Conservation (phyloP, 148 eudicot genomes). For the Amaranthus cruentus region DNA sequence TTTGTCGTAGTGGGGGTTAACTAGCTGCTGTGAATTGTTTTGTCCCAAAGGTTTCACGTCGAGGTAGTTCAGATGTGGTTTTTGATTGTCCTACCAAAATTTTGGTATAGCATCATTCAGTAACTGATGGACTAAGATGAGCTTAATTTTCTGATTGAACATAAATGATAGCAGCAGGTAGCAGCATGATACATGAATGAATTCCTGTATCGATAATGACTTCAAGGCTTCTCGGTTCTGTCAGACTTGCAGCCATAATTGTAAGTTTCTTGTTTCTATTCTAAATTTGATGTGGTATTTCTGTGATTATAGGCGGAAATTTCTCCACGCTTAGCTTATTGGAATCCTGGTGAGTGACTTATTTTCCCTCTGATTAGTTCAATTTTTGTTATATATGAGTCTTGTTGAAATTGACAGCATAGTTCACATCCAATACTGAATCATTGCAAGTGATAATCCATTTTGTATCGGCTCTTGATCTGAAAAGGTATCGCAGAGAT, state of each 20-base stretch:
- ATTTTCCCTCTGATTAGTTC: background rate
- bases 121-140: background rate
- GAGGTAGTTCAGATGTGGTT: background rate
- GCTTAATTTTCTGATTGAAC: background rate
- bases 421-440: conserved; percentile 1
- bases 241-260: background rate
- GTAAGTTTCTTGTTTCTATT: background rate
- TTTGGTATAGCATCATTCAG: background rate
- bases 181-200: background rate
- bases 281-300: background rate
- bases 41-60: background rate
- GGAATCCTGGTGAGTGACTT: background rate
- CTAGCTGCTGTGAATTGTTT: background rate
- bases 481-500: background rate
- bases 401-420: background rate
- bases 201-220: background rate
- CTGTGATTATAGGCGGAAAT: background rate
- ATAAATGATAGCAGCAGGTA: background rate
- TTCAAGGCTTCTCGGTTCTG: background rate
- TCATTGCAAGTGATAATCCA: background rate
- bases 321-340: background rate
- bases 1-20: background rate
- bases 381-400: background rate
- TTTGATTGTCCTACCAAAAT: background rate
- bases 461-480: background rate